Conservation (phyloP, 768 basidiomycete genomes). For the Hygrophorus pudorinus region DNA sequence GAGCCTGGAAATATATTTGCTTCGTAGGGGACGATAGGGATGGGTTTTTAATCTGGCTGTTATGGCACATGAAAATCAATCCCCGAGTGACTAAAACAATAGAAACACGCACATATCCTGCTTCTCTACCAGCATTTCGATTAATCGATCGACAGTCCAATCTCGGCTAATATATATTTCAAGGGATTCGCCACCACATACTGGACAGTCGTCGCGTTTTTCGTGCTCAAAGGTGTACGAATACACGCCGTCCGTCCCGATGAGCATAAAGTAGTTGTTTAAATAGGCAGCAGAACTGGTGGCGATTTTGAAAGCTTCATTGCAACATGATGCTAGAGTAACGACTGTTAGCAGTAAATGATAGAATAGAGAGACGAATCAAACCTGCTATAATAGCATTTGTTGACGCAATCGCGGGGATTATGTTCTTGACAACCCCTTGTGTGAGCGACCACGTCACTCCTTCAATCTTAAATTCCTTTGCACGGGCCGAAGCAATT, state of each 20-base stretch:
- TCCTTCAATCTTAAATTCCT: slow-evolving; percentile 95
- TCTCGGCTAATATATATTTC: slow-evolving; percentile 62
- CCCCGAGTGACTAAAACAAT: background rate
- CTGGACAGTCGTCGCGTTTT: slow-evolving; percentile 87
- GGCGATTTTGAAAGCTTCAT: slow-evolving; percentile 98
- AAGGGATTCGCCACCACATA: slow-evolving; percentile 87
- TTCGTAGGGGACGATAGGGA: slow-evolving; percentile 70
- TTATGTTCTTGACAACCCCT: slow-evolving; percentile 99
- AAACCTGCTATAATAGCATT: slow-evolving; percentile 95
- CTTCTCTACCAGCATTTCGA: slow-evolving; percentile 78
- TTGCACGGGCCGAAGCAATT: slow-evolving; percentile 70
- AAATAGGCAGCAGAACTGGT: slow-evolving; percentile 91
- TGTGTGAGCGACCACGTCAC: slow-evolving; percentile 97
- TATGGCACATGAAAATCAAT: slow-evolving; percentile 6
- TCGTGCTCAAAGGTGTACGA: slow-evolving; percentile 97
- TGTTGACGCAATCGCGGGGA: slow-evolving; percentile 96
- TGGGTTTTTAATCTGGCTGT: slow-evolving; percentile 93
- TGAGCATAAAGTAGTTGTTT: slow-evolving; percentile 98
- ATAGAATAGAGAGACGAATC: background rate
- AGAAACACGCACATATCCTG: slow-evolving; percentile 72
- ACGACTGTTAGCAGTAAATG: background rate
- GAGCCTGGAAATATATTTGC: slow-evolving; percentile 89
- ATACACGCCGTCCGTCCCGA: slow-evolving; percentile 93
- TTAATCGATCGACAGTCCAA: slow-evolving; percentile 75
- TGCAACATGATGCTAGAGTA: slow-evolving; percentile 82